Base-by-base conservation (phyloP, 345 rosid species). In the Camelina neglecta region DNA sequence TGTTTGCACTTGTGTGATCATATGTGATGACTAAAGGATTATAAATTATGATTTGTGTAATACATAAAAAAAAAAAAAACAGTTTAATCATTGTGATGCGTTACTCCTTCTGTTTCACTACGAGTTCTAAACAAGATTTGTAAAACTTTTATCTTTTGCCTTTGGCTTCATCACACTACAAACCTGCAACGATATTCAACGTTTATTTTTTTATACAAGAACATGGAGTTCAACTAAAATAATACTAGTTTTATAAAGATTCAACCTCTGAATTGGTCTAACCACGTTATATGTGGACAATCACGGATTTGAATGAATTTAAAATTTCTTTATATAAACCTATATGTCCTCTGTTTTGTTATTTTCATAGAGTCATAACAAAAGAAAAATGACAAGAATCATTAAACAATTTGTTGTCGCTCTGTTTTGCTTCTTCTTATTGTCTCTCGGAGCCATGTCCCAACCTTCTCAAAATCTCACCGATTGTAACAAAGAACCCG, bases 341-440 rank as follows among this genome's bases (percentile, higher is more conserved):
- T 36, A 10, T 29, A 29, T 4, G 26, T 60, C 15, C 8, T 33
- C 42, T 33, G 21, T 8, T 58, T 58, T 36, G n/a, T 60, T 36
- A n/a, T 60, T 35, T 60, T 60, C 15, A 36, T 5, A 10, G 10
- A 36, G n/a, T 10, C 64, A 31, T 2, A 39, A 2, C 3, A 60
- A 21, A 12, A 41, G 31, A 51, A 51, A 51, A 51, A 51, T 51
- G 31, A 21, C 57, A 51, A 21, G 29, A 51, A 51, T 10, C 29
- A 51, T 3, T 49, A 49, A 21, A 49, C 11, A 49, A 23, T 49
- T 8, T 4, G 33, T 0, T 31, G 2, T 49, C 33, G 9, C 8
- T 55, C 38, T 73, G 10, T 36, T 71, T 60, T 71, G 57, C 47
- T 42, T 44, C 70, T 31, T 65, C 47, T 31, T 65, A 15, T 44